phyloP scores from a whole-genome alignment of 2,329 filamentous ascomycete genomes.

The Colletotrichum ledebouriae region DNA sequence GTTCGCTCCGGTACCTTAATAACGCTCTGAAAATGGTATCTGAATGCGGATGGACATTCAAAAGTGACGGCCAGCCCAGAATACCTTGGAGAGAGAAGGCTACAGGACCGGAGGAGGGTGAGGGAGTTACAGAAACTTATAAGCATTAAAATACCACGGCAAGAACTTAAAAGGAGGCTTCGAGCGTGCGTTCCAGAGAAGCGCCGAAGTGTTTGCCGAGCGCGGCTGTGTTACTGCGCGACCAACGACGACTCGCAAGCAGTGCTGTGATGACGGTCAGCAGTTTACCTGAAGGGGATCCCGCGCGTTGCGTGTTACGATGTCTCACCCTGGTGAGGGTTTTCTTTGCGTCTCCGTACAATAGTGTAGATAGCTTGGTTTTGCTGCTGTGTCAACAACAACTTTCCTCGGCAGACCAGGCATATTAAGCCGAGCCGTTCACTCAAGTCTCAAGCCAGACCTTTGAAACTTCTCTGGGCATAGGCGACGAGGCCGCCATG shows the following conservation, averaged over 20 bases:
- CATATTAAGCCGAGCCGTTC: neutral
- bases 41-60: conserved; percentile 24
- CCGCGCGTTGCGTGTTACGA: conserved; percentile 22
- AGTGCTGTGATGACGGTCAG: conserved; percentile 1
- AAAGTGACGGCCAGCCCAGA: neutral
- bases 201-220: conserved; percentile 13
- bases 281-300: conserved; percentile 18
- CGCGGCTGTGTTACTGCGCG: conserved; percentile 32
- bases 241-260: conserved; percentile 4
- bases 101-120: neutral
- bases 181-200: conserved; percentile 4
- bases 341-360: neutral
- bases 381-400: conserved; percentile 13
- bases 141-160: too few species aligned
- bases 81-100: neutral
- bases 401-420: neutral
- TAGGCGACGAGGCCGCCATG: conserved; percentile 11
- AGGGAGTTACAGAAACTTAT: neutral
- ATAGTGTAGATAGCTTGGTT: conserved; percentile 1
- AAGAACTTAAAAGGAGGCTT: neutral
- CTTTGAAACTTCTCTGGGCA: conserved; percentile 10
- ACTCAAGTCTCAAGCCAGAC: neutral
- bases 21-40: neutral
- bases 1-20: neutral
- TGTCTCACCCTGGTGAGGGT: conserved; percentile 2